phyloP scores from a whole-genome alignment of 225 moss, liverwort and hornwort genomes.

The Bryum argenteum region DNA sequence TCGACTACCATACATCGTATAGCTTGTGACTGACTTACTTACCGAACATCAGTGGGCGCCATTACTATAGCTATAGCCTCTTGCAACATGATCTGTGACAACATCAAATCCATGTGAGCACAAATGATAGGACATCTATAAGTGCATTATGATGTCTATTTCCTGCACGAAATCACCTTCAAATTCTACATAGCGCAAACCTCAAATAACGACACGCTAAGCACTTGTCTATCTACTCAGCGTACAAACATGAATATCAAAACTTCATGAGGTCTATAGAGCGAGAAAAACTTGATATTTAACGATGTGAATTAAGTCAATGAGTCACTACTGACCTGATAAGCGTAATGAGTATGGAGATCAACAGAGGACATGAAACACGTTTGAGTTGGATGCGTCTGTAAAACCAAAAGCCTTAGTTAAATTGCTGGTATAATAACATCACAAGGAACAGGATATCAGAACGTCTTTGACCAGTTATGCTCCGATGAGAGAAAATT shows the following conservation, averaged over 20 bases:
- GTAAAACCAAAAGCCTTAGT: conserved; percentile 40
- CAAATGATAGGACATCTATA: conserved; percentile 9
- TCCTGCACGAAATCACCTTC: conserved; percentile 8
- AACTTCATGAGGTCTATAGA: conserved; percentile 11
- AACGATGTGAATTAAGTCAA: conserved; percentile 18
- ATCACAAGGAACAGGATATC: conserved; percentile 2
- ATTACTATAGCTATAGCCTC: conserved; percentile 99
- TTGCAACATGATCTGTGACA: conserved; percentile 85
- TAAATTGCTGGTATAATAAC: conserved; percentile 7
- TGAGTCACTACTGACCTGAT: conserved; percentile 67
- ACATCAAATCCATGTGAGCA: conserved; percentile 20
- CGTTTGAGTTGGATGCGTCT: conserved; percentile 96
- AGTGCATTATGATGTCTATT: conserved; percentile 3
- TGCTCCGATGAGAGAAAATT: background rate
- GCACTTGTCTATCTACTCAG: background rate
- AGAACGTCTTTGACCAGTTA: background rate
- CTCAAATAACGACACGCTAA: conserved; percentile 20
- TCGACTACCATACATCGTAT: conserved; percentile 9
- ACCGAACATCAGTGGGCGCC: conserved; percentile 92
- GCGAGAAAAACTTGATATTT: conserved; percentile 1
- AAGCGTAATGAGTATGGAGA: conserved; percentile 97
- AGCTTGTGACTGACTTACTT: conserved; percentile 5
- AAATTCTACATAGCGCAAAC: conserved; percentile 12
- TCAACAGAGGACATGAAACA: conserved; percentile 99
- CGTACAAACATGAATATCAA: background rate